These are phyloP conservation scores for Halenospora varia DNA, from an alignment of 495 filamentous ascomycete genomes.

Conservation along the genomic window DNA sequence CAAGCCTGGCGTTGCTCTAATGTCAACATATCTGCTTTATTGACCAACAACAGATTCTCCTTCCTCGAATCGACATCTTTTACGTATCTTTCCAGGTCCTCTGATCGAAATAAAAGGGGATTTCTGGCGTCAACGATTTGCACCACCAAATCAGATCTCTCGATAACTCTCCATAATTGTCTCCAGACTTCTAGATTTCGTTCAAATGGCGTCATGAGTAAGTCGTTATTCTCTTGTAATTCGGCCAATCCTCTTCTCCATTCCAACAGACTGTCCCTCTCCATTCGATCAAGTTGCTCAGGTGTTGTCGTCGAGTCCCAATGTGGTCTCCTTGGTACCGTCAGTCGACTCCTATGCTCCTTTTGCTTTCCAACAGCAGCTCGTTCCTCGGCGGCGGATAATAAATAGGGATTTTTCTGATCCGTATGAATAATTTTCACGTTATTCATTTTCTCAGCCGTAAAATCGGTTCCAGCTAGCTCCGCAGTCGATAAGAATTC, in stretches of 20 bases:
- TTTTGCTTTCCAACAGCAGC: slow-evolving; percentile 73
- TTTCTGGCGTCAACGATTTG: slow-evolving; percentile 99
- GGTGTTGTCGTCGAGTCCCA: slow-evolving; percentile 87
- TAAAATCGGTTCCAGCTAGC: slow-evolving; percentile 96
- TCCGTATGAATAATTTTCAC: slow-evolving; percentile 96
- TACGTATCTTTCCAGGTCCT: slow-evolving; percentile 91
- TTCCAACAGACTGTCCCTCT: slow-evolving; percentile 75
- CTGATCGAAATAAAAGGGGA: slow-evolving; percentile 87
- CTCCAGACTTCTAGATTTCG: slow-evolving; percentile 97
- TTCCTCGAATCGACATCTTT: slow-evolving; percentile 87
- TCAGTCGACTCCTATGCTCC: slow-evolving; percentile 70
- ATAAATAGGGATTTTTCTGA: slow-evolving; percentile 91
- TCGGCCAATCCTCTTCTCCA: slow-evolving; percentile 92
- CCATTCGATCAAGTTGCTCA: slow-evolving; percentile 71
- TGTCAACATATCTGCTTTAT: slow-evolving; percentile 99
- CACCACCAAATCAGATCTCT: slow-evolving; percentile 91
- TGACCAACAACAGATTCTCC: slow-evolving; percentile 88
- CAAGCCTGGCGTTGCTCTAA: slow-evolving; percentile 76
- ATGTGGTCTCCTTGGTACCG: slow-evolving; percentile 82
- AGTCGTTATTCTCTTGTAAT: slow-evolving; percentile 84
- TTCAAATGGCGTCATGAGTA: slow-evolving; percentile 98
- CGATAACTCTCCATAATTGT: slow-evolving; percentile 97
- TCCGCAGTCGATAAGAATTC: slow-evolving; percentile 57
- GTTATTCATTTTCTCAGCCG: slow-evolving; percentile 97
- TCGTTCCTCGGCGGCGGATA: slow-evolving; percentile 83